Evolutionary conservation across 164 flowering plant species (phyloP).

Genomic region (Akebia trifoliata): DNA sequence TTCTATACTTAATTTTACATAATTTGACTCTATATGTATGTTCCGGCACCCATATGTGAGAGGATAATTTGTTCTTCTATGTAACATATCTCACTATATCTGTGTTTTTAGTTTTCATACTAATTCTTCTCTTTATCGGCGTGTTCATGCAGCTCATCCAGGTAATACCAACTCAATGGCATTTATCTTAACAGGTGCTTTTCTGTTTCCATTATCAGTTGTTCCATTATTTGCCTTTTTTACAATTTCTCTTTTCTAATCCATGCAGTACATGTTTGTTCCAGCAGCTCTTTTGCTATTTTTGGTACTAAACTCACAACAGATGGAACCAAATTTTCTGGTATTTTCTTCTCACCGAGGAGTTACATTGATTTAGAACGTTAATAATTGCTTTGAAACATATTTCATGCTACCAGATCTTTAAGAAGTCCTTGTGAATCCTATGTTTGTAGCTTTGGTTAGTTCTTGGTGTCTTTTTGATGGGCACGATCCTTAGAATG

Average conservation of each 20-base stretch:
- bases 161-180: conserved; percentile 76
- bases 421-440: neutral
- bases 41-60: neutral
- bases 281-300: conserved; percentile 72
- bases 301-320: conserved; percentile 84
- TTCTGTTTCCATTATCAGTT: conserved; percentile 1
- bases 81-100: neutral
- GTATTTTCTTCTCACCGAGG: conserved; percentile 34
- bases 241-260: conserved; percentile 1
- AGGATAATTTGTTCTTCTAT: neutral
- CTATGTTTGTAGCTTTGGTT: conserved; percentile 72
- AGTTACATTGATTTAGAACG: neutral
- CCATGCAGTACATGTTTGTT: conserved; percentile 7
- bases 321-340: conserved; percentile 92
- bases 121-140: conserved; percentile 35
- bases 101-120: neutral
- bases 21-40: neutral
- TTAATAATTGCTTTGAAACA: neutral
- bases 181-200: conserved; percentile 76
- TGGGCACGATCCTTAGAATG: conserved; percentile 92
- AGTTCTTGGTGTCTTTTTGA: conserved; percentile 77
- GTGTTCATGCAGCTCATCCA: conserved; percentile 68
- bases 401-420: neutral
- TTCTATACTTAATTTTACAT: neutral
- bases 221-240: neutral